These are phyloP conservation scores for Penstemon barbatus DNA, from an alignment of 257 asterid genomes.

Conservation along the genomic window DNA sequence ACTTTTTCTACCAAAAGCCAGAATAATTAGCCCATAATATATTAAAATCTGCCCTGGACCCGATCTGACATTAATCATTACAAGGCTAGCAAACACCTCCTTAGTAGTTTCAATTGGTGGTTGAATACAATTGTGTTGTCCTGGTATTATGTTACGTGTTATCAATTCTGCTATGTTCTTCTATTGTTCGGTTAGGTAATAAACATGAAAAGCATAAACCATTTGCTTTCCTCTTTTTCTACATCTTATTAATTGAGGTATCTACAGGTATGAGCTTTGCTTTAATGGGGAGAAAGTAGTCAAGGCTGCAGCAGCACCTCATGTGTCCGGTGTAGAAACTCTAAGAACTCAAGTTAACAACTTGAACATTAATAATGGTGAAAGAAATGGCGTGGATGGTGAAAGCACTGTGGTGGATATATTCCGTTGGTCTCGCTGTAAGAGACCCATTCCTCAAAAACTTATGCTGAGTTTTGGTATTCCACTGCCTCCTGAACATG, in stretches of 20 bases:
- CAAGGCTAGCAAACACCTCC: no score
- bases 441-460: conserved; percentile 72
- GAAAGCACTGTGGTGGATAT: conserved; percentile 60
- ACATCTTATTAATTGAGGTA: conserved; percentile 27
- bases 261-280: conserved; percentile 87
- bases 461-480: conserved; percentile 69
- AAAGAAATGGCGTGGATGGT: conserved; percentile 53
- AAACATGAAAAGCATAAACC: conserved; percentile 5
- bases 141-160: no score
- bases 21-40: no score
- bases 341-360: conserved; percentile 52
- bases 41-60: no score
- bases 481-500: conserved; percentile 76
- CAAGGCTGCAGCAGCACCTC: conserved; percentile 47
- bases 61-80: no score
- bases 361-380: conserved; percentile 53
- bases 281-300: conserved; percentile 73
- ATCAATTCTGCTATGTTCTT: background rate
- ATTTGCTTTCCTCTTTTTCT: conserved; percentile 11
- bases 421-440: conserved; percentile 85
- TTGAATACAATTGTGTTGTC: no score
- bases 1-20: no score
- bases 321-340: conserved; percentile 53
- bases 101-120: no score
- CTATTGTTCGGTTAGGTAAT: conserved; percentile 1